Base-by-base conservation (phyloP, 805 yeast genomes). In the Ogataea kodamae region DNA sequence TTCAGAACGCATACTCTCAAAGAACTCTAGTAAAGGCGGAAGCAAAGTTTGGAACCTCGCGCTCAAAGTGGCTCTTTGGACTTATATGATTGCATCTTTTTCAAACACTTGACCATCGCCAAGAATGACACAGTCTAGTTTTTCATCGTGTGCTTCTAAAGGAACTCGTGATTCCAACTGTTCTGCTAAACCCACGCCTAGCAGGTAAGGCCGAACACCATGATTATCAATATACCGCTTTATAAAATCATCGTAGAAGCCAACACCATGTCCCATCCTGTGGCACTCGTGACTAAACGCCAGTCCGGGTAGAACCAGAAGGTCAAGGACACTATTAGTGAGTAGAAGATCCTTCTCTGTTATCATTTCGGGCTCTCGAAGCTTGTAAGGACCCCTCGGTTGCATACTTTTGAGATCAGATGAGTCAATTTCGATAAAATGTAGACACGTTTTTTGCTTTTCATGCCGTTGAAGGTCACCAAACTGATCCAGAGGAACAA, bases 251-350 rank as follows among this genome's bases (percentile, higher is more conserved):
- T 90, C 98, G 55, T 92, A 90, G 56, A 75, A 88, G 0, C 97
- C 98, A 5, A 80, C 90, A 1, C 98, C 98, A 54, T 87, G 95
- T 1, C 98, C 98, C 33, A 90, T 54, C 34, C 98, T 56, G 19
- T 45, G 37, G 11, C 65, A 59, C 1, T 39, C 38, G 5, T 17
- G 44, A 1, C 84, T 71, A 56, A 85, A 89, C 1, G 85, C 96
- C 2, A 90, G 80, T 0, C 95, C 97, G 0, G 97, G 97, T 0
- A 90, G 67, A 5, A 90, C 59, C 5, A 90, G 62, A 7, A 90
- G 48, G 46, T 90, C 97, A 14, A 90, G 59, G 18, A 30, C 35
- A 4, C 30, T 30, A 7, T 26, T 27, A 5, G 28, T 31, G 8
- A 22, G 9, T 6, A 52, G 37, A 11, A 53, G 43, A 37, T 52